Base-by-base conservation (phyloP, 2,329 filamentous ascomycete species). In the Talaromyces marneffei region DNA sequence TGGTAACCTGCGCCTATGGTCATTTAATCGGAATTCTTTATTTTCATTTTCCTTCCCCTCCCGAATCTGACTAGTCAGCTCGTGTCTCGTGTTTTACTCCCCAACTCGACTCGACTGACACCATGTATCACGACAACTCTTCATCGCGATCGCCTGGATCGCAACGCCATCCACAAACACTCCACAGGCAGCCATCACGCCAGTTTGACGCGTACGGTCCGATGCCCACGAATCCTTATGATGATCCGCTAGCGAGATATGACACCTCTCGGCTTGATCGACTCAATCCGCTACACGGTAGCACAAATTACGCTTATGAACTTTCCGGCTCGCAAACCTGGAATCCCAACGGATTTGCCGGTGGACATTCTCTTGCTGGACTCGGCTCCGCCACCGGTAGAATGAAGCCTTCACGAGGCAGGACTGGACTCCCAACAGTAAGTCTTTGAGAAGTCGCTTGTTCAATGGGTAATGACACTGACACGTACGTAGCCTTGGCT, bases 141-240 rank as follows among this genome's bases (percentile, higher is more conserved):
- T 76, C 83, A 64, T 87, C 87, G 73, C 88, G 90, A 71, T 91
- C 88, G 65, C 90, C 91, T 40, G 87, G 85, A 71, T 86, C 88
- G 33, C 86, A 89, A 72, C 89, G 89, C 68, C 83, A 83, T 69
- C 80, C 80, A 72, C 80, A 87, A 80, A 80, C 82, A 62, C 79
- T 89, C 62, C 85, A 88, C 70, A 85, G 89, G 67, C 87, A 89
- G 72, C 80, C 86, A 46, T 92, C 91, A 68, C 85, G 91, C 68
- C 89, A 89, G 67, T 90, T 92, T 72, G 91, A 96, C 67, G 81
- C 82, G 63, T 88, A 89, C 71, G 85, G 83, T 63, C 85, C 86
- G 61, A 83, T 91, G 71, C 83, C 86, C 23, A 78, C 80, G 33
- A 85, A 85, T 62, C 80, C 92, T 57, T 96, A 93, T 75, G 90